Base-by-base conservation (phyloP, 1,139 yeast species). In the Wickerhamomyces sp. region DNA sequence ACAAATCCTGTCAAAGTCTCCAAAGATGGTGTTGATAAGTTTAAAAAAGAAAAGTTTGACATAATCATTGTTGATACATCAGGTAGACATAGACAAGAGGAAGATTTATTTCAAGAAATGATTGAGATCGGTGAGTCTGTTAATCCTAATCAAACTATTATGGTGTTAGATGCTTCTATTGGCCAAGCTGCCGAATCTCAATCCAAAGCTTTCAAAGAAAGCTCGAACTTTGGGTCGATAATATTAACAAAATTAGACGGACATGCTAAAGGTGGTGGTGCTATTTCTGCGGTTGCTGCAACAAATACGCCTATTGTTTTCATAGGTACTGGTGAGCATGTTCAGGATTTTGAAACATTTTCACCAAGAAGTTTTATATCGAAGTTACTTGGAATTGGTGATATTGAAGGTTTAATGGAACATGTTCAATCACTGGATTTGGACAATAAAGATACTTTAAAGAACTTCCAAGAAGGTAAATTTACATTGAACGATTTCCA, bases 251-350 rank as follows among this genome's bases (percentile, higher is more conserved):
- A 92, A 63, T 83, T 92, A 95, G 98, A 92, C 63, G 98, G 98
- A 35, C 97, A 92, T 59, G 98, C 98, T 30, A 92, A 86, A 65
- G 98, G 98, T 60, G 98, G 98, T 67, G 98, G 98, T 71, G 98
- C 98, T 20, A 89, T 92, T 41, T 88, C 97, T 31, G 98, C 98
- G 0, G 97, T 92, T 40, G 98, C 98, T 1, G 95, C 97, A 2
- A 90, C 98, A 13, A 75, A 85, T 43, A 92, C 97, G 0, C 98
- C 98, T n/a, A 85, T 92, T 53, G 86, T 85, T 8, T 92, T 92
- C 59, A 92, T 92, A 43, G 98, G 98, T 74, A 90, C 97, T 1
- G 98, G 98, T 58, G 98, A 92, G 63, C 98, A 92, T 60, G 85
- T 90, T 35, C 87, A 85, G 42, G 98, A 92, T 60, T 76, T 92